These are phyloP conservation scores for Reticulascus tulasneorum DNA, from an alignment of 2,329 filamentous ascomycete species.

Conservation along the genomic window DNA sequence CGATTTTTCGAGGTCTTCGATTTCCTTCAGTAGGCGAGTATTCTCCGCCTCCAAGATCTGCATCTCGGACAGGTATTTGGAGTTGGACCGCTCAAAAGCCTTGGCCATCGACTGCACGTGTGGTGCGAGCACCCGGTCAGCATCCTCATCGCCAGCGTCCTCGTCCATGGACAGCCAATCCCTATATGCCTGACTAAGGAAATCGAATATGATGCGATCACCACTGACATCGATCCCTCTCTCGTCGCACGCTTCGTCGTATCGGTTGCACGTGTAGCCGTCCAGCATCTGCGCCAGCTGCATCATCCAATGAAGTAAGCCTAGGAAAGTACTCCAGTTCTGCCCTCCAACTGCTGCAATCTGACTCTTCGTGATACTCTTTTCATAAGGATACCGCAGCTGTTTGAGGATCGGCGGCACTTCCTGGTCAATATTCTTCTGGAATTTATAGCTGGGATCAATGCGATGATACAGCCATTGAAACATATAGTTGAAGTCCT, in stretches of 20 bases:
- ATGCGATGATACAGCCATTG: conserved; percentile 97
- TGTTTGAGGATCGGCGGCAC: conserved; percentile 91
- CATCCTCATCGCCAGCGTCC: conserved; percentile 81
- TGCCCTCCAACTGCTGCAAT: conserved; percentile 92
- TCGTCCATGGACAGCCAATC: conserved; percentile 94
- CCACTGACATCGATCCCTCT: conserved; percentile 82
- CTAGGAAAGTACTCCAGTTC: conserved; percentile 94
- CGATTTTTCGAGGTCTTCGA: conserved; percentile 83
- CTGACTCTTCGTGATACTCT: conserved; percentile 93
- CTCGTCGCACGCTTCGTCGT: conserved; percentile 87
- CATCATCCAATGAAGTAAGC: conserved; percentile 98
- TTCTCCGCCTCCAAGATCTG: conserved; percentile 85
- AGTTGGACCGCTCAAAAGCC: conserved; percentile 81
- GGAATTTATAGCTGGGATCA: conserved; percentile 88
- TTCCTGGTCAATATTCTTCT: conserved; percentile 92
- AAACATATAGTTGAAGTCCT: conserved; percentile 97
- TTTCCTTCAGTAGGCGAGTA: conserved; percentile 73
- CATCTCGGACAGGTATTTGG: conserved; percentile 79
- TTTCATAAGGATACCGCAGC: conserved; percentile 89
- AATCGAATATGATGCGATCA: conserved; percentile 92
- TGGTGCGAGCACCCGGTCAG: conserved; percentile 71
- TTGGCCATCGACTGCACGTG: conserved; percentile 84
- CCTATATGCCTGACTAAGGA: conserved; percentile 82
- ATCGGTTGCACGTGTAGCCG: conserved; percentile 70
- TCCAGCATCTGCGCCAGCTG: conserved; percentile 93